phyloP scores from a whole-genome alignment of 306 rosid species.

The Begonia loranthoides region DNA sequence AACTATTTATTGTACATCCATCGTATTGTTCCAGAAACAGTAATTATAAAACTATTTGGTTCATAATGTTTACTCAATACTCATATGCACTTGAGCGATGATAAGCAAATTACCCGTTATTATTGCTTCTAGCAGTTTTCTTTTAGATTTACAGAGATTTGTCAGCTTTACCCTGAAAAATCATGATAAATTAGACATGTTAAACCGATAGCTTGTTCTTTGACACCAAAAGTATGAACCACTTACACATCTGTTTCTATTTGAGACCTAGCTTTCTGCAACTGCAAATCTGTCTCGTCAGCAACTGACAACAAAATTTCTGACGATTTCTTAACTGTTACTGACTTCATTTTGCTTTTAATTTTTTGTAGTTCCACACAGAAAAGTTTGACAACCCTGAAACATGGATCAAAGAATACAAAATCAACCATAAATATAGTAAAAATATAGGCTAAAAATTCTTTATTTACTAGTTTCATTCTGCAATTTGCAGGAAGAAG shows the following conservation, averaged over 20 bases:
- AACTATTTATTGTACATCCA: too few species aligned
- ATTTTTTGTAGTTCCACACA: constrained; percentile 49
- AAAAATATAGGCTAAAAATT: background rate
- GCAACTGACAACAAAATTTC: constrained; percentile 63
- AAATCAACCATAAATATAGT: constrained; percentile 12
- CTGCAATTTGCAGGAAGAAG: constrained; percentile 8
- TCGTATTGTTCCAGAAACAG: too few species aligned
- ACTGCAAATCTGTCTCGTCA: constrained; percentile 47
- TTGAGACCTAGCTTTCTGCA: constrained; percentile 68
- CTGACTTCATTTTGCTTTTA: constrained; percentile 52
- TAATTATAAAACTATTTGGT: too few species aligned
- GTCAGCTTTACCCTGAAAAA: constrained; percentile 61
- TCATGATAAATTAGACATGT: constrained; percentile 7
- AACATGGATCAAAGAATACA: constrained; percentile 13
- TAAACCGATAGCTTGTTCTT: too few species aligned
- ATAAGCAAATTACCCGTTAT: constrained; percentile 39
- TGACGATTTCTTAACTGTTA: constrained; percentile 48
- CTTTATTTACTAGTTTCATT: constrained; percentile 4
- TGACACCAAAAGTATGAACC: too few species aligned
- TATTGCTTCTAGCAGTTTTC: constrained; percentile 54
- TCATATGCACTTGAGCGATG: too few species aligned
- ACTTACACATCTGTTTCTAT: constrained; percentile 69
- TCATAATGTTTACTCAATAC: too few species aligned
- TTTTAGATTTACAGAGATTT: constrained; percentile 47
- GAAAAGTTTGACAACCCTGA: constrained; percentile 68